These are phyloP conservation scores for Guyanaporus albipodus DNA, from an alignment of 768 basidiomycete genomes.

Conservation along the genomic window DNA sequence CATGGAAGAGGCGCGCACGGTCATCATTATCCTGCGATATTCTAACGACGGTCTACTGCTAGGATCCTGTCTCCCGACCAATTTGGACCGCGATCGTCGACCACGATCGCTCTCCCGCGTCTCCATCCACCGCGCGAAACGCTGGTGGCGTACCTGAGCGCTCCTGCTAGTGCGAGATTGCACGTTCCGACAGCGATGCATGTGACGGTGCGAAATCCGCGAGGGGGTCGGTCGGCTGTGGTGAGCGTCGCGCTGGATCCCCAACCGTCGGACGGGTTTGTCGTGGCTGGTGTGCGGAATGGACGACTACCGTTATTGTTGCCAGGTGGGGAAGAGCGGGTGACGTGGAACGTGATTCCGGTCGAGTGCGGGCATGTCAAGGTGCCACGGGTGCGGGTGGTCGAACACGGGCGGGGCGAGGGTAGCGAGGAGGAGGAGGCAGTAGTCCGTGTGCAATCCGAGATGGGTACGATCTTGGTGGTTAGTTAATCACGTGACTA, in stretches of 20 bases:
- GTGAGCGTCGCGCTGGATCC: constrained; percentile 71
- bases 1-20: constrained; percentile 57
- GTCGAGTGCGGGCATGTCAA: constrained; percentile 67
- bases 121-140: constrained; percentile 58
- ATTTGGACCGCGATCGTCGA: constrained; percentile 44
- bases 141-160: constrained; percentile 60
- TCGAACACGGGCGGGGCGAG: constrained; percentile 43
- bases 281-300: constrained; percentile 70
- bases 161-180: constrained; percentile 59
- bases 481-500: too few relatives aligned
- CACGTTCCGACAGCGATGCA: constrained; percentile 57
- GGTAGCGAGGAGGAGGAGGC: constrained; percentile 23
- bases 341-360: constrained; percentile 69
- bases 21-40: neutral
- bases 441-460: too few relatives aligned
- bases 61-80: constrained; percentile 48
- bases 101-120: constrained; percentile 54
- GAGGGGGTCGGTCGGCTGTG: constrained; percentile 61
- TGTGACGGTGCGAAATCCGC: constrained; percentile 62
- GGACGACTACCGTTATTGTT: constrained; percentile 68
- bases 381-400: constrained; percentile 59
- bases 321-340: constrained; percentile 62
- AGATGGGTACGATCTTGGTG: constrained; percentile 14
- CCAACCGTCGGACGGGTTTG: constrained; percentile 66
- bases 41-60: neutral